Evolutionary conservation across 805 yeast species (phyloP).

Genomic region (Grigorovia jiainica): DNA sequence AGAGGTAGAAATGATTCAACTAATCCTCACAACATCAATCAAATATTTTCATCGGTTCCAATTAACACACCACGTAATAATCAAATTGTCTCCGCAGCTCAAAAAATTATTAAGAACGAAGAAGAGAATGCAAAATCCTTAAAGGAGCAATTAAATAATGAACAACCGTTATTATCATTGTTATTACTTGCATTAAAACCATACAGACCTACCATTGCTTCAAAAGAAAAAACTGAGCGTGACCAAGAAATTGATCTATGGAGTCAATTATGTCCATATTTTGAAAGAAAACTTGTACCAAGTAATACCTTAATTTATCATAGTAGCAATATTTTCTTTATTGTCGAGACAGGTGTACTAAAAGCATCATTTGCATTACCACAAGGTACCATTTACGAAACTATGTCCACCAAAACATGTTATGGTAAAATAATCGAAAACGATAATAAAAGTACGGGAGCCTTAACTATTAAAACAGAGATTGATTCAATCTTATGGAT

Average conservation of each 20-base stretch:
- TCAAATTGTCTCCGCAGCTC: conserved; percentile 34
- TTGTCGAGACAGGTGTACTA: conserved; percentile 49
- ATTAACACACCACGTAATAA: conserved; percentile 34
- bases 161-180: conserved; percentile 20
- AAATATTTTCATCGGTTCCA: conserved; percentile 12
- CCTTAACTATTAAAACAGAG: conserved; percentile 45
- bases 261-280: conserved; percentile 49
- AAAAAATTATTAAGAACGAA: conserved; percentile 25
- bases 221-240: conserved; percentile 25
- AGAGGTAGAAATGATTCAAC: neutral
- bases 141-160: conserved; percentile 11
- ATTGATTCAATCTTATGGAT: conserved; percentile 63
- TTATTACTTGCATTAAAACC: conserved; percentile 22
- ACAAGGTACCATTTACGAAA: conserved; percentile 34
- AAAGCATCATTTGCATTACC: conserved; percentile 43
- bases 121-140: conserved; percentile 18
- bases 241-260: conserved; percentile 46
- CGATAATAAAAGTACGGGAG: conserved; percentile 5
- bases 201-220: conserved; percentile 20
- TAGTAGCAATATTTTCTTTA: conserved; percentile 35
- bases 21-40: neutral
- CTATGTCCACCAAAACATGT: conserved; percentile 46
- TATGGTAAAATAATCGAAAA: conserved; percentile 34
- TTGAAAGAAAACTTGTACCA: conserved; percentile 41
- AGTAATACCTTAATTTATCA: conserved; percentile 37